These are phyloP conservation scores for Leccinum barrowsii DNA, from an alignment of 768 basidiomycete species.

Conservation along the genomic window DNA sequence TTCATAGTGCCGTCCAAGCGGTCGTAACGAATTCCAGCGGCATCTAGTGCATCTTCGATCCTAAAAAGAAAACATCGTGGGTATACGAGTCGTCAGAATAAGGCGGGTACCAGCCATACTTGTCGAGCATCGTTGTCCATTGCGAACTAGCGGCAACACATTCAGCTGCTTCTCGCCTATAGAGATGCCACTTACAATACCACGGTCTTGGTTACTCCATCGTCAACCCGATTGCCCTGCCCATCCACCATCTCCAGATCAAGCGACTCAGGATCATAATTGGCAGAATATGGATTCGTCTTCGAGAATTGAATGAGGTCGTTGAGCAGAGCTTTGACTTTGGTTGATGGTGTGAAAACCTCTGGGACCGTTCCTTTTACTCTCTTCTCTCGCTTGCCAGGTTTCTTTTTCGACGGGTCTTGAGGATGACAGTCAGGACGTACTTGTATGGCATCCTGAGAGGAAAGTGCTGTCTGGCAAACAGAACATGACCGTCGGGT, in stretches of 20 bases:
- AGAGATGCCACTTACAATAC: slow-evolving; percentile 72
- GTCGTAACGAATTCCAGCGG: slow-evolving; percentile 80
- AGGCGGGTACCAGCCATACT: slow-evolving; percentile 40
- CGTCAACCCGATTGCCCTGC: slow-evolving; percentile 66
- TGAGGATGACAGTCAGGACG: slow-evolving; percentile 52
- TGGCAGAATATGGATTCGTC: slow-evolving; percentile 79
- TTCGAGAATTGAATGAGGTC: slow-evolving; percentile 82
- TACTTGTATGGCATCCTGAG: slow-evolving; percentile 81
- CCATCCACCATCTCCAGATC: slow-evolving; percentile 78
- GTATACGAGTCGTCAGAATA: not conserved
- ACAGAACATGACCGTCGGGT: slow-evolving; percentile 65
- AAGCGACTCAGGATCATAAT: slow-evolving; percentile 74
- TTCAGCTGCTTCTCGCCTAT: slow-evolving; percentile 15
- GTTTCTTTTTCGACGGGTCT: slow-evolving; percentile 56
- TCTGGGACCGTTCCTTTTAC: slow-evolving; percentile 50
- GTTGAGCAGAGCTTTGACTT: slow-evolving; percentile 76
- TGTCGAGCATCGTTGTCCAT: slow-evolving; percentile 93
- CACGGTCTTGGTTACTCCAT: slow-evolving; percentile 80
- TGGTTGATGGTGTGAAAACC: slow-evolving; percentile 77
- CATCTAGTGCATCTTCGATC: slow-evolving; percentile 85
- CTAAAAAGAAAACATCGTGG: slow-evolving; percentile 34
- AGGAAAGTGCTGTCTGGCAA: slow-evolving; percentile 66
- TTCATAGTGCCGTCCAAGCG: slow-evolving; percentile 98
- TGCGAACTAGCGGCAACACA: slow-evolving; percentile 59
- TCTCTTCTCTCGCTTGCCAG: slow-evolving; percentile 62